Percentiles rank a stretch among this genome's conserved stretches.
phyloP scores from a whole-genome alignment of 1,284 basidiomycete genomes.

The Ganoderma sinense region DNA sequence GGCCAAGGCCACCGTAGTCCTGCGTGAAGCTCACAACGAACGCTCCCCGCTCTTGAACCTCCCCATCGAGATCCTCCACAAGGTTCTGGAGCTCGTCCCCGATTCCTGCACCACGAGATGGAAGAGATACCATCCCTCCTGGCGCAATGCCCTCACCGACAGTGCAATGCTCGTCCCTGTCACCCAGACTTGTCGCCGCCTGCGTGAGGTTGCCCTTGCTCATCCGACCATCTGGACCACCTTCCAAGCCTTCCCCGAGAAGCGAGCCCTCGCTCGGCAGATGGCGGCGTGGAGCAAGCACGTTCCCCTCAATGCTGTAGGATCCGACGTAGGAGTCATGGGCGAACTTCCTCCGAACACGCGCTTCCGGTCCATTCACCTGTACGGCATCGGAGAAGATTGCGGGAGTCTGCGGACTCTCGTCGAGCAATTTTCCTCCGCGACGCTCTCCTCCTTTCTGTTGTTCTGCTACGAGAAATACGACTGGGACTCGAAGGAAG shows the following conservation, averaged over 20 bases:
- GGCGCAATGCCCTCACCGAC: neutral
- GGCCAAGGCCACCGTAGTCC: neutral
- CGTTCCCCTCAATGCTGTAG: neutral
- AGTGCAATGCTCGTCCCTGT: constrained; percentile 6
- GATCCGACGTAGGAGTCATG: neutral
- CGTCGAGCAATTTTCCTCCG: neutral
- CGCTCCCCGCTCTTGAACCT: constrained; percentile 6
- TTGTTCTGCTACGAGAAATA: neutral
- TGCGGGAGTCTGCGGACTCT: neutral
- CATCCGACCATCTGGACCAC: constrained; percentile 6
- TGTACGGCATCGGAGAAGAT: neutral
- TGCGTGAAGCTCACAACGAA: neutral
- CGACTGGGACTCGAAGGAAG: neutral
- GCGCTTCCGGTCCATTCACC: neutral
- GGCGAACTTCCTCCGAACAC: neutral
- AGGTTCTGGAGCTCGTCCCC: constrained; percentile 5
- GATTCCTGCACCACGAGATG: neutral
- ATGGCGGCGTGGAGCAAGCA: neutral
- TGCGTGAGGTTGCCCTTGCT: constrained; percentile 9
- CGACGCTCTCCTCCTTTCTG: neutral
- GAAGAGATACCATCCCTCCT: neutral
- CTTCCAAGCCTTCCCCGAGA: neutral
- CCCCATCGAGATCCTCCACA: constrained; percentile 3
- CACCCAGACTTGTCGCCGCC: constrained; percentile 1
- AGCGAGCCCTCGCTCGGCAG: neutral